A percentile compares a stretch with the other conserved stretches of the same genome.
These are phyloP conservation scores for Gossypium davidsonii DNA, from an alignment of 441 rosid species.

Conservation along the genomic window DNA sequence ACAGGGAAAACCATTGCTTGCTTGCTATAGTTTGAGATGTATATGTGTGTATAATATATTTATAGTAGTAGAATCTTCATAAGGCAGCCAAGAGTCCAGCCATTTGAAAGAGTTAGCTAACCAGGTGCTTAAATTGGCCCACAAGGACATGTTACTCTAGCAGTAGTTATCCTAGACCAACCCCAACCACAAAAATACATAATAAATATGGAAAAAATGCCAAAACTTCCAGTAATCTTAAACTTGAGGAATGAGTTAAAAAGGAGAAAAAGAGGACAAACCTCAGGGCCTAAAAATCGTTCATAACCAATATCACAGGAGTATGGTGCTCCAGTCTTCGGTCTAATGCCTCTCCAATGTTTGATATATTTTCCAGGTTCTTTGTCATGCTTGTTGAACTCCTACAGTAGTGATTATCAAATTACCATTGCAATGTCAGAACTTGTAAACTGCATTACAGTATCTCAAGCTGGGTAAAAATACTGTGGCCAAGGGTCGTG, in stretches of 20 bases:
- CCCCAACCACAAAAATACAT: background rate
- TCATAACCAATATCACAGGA: constrained; percentile 96
- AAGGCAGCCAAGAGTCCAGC: background rate
- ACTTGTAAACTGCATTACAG: background rate
- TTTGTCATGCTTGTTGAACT: constrained; percentile 95
- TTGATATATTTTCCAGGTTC: constrained; percentile 86
- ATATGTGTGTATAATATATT: background rate
- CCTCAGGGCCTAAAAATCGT: constrained; percentile 99
- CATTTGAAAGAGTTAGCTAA: constrained; percentile 11
- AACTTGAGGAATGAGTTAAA: background rate
- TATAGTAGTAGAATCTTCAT: background rate
- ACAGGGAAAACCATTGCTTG: background rate
- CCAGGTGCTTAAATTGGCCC: background rate
- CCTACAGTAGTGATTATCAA: constrained; percentile 35
- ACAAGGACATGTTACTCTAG: background rate
- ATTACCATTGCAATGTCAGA: constrained; percentile 1
- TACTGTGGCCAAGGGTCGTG: background rate
- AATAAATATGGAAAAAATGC: background rate
- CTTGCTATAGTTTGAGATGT: background rate
- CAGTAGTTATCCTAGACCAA: constrained; percentile 11
- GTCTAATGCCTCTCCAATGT: constrained; percentile 95
- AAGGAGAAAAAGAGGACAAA: constrained; percentile 29
- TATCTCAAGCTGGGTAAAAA: constrained; percentile 5
- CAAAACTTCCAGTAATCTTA: background rate
- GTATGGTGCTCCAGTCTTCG: constrained; percentile 97